Base-by-base conservation (phyloP, 345 rosid species). In the Mangifera indica region DNA sequence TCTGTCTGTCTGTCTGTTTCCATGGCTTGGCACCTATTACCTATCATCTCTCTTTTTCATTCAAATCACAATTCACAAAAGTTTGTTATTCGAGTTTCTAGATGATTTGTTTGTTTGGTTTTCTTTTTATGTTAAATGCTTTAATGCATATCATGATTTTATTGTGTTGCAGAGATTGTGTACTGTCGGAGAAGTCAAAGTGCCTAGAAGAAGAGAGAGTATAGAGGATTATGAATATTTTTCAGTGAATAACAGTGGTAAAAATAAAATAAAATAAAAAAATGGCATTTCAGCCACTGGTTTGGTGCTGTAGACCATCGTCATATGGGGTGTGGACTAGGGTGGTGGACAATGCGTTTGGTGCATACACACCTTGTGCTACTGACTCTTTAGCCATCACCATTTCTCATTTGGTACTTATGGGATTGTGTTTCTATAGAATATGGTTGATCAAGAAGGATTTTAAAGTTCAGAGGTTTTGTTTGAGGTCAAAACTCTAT, bases 351-450 rank as follows among this genome's bases (percentile, higher is more conserved):
- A 92, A 89, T 87, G 99, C 97, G 18, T 88, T 95, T 81, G 99
- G 99, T 56, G 89, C 87, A 55, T 95, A 92, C 81, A 92, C 99
- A 61, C 99, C 99, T 26, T 92, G 99, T 83, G 96, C 91, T 51
- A 81, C 93, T 22, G 89, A 92, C 77, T 85, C 94, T 59, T 74
- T 92, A 78, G 99, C 92, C 69, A 59, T 92, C 37, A 74, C 81
- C 4, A 21, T 88, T 62, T 84, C 97, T 66, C 88, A 95, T 74
- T 55, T 95, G 81, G 84, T 79, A 74, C 86, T 95, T 60, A 78
- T 88, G 76, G 82, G 85, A 15, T 81, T 95, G 2, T 92, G 98
- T 78, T 69, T 84, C 57, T 91, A 91, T 58, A 87, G 98, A 14
- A 74, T 91, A 69, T 95, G 98, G 98, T 84, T 89, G 69, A 91